These are phyloP conservation scores for Exophiala aquamarina DNA, from an alignment of 2,329 filamentous ascomycete species.

Conservation along the genomic window DNA sequence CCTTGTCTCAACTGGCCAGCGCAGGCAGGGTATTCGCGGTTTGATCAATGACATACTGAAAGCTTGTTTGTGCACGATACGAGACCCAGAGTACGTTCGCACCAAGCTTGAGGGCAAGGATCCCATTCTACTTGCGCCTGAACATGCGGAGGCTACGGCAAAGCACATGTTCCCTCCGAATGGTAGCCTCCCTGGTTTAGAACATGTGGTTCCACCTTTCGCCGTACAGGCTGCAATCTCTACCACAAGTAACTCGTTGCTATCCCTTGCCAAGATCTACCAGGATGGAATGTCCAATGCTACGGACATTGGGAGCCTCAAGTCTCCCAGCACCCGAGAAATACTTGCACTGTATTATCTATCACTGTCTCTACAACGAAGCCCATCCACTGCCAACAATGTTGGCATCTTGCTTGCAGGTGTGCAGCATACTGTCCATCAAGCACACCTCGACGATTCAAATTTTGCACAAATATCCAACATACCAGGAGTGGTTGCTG, in stretches of 20 bases:
- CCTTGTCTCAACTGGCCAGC: conserved; percentile 76
- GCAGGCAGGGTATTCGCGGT: conserved; percentile 68
- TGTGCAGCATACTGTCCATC: conserved; percentile 68
- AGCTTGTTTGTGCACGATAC: conserved; percentile 43
- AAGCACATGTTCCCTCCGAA: conserved; percentile 75
- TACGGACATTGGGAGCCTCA: conserved; percentile 56
- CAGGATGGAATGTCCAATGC: conserved; percentile 78
- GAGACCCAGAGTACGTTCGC: conserved; percentile 30
- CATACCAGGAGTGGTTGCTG: conserved; percentile 72
- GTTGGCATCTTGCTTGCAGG: conserved; percentile 95
- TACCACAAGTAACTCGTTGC: conserved; percentile 90
- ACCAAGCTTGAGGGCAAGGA: conserved; percentile 42
- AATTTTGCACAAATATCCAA: conserved; percentile 29
- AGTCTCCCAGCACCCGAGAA: conserved; percentile 78
- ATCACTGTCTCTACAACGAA: conserved; percentile 89
- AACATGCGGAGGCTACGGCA: conserved; percentile 78
- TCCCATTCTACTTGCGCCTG: conserved; percentile 78
- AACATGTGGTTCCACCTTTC: conserved; percentile 67
- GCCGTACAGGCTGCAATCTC: conserved; percentile 79
- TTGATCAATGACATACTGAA: conserved; percentile 76
- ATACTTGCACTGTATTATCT: conserved; percentile 95
- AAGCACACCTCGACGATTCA: conserved; percentile 37
- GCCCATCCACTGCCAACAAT: conserved; percentile 96
- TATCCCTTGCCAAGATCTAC: conserved; percentile 95
- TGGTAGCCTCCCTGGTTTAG: conserved; percentile 77